Evolutionary conservation across 331 rosid species (phyloP).

Genomic region (Erythrophleum ivorense): DNA sequence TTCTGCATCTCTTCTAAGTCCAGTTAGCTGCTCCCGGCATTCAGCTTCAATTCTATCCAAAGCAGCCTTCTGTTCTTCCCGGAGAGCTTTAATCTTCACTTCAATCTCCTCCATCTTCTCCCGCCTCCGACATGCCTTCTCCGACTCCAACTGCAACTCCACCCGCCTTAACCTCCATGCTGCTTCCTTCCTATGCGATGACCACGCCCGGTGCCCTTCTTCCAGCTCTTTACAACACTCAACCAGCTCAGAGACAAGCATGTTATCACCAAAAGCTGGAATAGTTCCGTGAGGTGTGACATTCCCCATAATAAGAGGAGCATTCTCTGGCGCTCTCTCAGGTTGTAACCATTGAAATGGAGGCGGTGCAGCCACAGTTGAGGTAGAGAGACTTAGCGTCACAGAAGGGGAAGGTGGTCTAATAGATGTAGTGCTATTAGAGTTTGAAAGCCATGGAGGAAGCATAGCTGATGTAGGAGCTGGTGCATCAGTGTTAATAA

Average conservation of each 20-base stretch:
- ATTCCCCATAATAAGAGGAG: conserved; percentile 56
- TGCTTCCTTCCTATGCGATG: conserved; percentile 83
- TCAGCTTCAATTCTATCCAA: conserved; percentile 87
- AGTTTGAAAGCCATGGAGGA: conserved; percentile 90
- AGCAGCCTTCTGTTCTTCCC: conserved; percentile 76
- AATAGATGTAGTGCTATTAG: conserved; percentile 51
- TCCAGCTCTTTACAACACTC: conserved; percentile 90
- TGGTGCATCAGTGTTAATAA: conserved; percentile 64
- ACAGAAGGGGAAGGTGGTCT: conserved; percentile 89
- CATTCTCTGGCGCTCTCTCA: conserved; percentile 64
- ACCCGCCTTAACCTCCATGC: conserved; percentile 87
- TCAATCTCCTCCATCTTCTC: conserved; percentile 88
- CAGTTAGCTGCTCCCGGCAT: conserved; percentile 78
- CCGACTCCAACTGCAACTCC: conserved; percentile 89
- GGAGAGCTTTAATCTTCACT: conserved; percentile 76
- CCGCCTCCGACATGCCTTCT: conserved; percentile 76
- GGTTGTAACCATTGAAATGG: conserved; percentile 83
- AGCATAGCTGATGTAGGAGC: conserved; percentile 60
- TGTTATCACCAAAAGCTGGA: conserved; percentile 57
- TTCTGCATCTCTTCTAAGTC: conserved; percentile 86
- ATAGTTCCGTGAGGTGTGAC: conserved; percentile 57
- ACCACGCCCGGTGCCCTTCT: conserved; percentile 83
- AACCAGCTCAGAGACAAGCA: conserved; percentile 65
- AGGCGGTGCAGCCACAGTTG: conserved; percentile 69
- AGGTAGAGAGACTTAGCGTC: conserved; percentile 79